phyloP scores from a whole-genome alignment of 2,329 filamentous ascomycete genomes.

The Zymoseptoria tritici region DNA sequence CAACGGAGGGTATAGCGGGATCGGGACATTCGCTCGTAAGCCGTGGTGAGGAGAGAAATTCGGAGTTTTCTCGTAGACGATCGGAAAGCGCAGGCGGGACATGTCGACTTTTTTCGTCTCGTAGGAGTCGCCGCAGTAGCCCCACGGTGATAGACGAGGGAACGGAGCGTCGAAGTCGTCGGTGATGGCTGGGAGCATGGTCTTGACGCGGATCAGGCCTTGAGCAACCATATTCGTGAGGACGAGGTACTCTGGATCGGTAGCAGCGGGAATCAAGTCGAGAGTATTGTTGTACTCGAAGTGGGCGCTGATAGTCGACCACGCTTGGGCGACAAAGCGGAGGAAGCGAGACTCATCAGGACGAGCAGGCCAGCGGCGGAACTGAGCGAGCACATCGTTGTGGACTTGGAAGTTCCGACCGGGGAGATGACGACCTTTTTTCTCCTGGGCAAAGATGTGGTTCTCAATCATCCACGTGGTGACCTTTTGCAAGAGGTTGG shows the following conservation, averaged over 20 bases:
- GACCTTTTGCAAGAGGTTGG: constrained; percentile 36
- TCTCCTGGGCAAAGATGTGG: constrained; percentile 53
- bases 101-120: constrained; percentile 62
- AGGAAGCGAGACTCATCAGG: constrained; percentile 22
- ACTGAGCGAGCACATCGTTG: constrained; percentile 49
- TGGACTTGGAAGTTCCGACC: constrained; percentile 59
- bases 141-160: constrained; percentile 50
- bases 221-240: constrained; percentile 57
- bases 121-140: constrained; percentile 64
- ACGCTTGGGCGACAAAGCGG: constrained; percentile 20
- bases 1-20: constrained; percentile 8
- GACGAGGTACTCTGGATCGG: constrained; percentile 60
- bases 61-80: constrained; percentile 52
- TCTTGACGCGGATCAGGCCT: constrained; percentile 48
- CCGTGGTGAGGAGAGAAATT: constrained; percentile 51
- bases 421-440: constrained; percentile 50
- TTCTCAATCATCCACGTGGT: constrained; percentile 49
- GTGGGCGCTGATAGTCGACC: constrained; percentile 27
- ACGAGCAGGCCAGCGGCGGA: constrained; percentile 48
- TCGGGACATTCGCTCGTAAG: constrained; percentile 38
- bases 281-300: constrained; percentile 30
- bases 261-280: constrained; percentile 48
- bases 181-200: constrained; percentile 54
- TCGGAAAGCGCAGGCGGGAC: constrained; percentile 55
- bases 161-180: constrained; percentile 34